Percentiles rank a stretch among this genome's conserved stretches.
Conservation (phyloP, 108 stramenopile species). For the Discostella pseudostelligera region DNA sequence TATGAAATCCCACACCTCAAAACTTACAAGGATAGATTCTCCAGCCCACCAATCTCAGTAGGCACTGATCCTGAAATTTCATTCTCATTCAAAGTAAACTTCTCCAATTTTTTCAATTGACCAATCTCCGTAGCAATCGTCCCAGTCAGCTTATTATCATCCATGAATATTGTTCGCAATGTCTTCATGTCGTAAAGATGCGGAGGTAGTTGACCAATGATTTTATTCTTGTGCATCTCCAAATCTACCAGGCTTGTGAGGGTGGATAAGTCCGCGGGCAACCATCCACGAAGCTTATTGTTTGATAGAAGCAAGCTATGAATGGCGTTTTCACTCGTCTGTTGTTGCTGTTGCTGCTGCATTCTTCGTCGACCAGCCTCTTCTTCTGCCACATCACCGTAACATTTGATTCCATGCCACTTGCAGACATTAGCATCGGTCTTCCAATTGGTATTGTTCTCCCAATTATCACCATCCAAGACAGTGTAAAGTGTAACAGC, state of each 20-base stretch:
- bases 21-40: constrained; percentile 19
- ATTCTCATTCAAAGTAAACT: constrained; percentile 50
- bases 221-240: constrained; percentile 42
- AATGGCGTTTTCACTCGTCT: constrained; percentile 10
- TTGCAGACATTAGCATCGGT: constrained; percentile 24
- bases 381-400: not conserved
- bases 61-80: constrained; percentile 45
- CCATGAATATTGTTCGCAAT: constrained; percentile 28
- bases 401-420: constrained; percentile 44
- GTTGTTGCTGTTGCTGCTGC: not conserved
- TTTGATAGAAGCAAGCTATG: constrained; percentile 4
- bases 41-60: constrained; percentile 25
- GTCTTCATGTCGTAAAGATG: constrained; percentile 12
- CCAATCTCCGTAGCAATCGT: constrained; percentile 48
- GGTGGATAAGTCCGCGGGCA: constrained; percentile 19
- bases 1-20: not conserved
- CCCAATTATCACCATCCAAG: constrained; percentile 28
- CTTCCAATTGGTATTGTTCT: constrained; percentile 25
- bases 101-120: constrained; percentile 50
- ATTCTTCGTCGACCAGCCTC: not conserved
- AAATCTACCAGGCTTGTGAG: constrained; percentile 13
- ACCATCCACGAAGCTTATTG: constrained; percentile 18
- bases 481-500: constrained; percentile 20
- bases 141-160: constrained; percentile 39
- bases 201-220: constrained; percentile 47